phyloP scores from a whole-genome alignment of 1,284 basidiomycete genomes.

The Apiotrichum laibachii region DNA sequence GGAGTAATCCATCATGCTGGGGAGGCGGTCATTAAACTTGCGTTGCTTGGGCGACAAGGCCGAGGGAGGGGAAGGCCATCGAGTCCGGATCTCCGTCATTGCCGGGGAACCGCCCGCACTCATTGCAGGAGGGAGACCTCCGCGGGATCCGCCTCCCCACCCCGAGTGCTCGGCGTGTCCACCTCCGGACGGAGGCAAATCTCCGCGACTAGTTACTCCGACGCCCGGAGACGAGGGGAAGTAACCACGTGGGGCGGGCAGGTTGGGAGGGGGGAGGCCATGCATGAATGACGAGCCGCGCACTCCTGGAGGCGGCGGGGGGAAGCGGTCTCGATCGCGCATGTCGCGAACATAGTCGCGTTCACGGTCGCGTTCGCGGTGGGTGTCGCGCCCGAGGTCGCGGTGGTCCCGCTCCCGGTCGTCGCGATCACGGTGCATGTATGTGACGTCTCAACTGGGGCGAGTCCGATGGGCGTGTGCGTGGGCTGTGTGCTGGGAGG shows the following conservation, averaged over 20 bases:
- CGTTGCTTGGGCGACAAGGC: background rate
- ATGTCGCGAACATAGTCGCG: conserved; percentile 11
- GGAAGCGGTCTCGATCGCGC: conserved; percentile 9
- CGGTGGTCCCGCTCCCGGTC: conserved; percentile 15
- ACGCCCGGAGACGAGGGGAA: conserved; percentile 1
- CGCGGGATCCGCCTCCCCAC: background rate
- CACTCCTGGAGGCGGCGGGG: conserved; percentile 4
- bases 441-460: background rate
- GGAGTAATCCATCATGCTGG: background rate
- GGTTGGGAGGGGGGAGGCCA: conserved; percentile 22
- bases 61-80: background rate
- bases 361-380: conserved; percentile 8
- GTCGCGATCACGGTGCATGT: conserved; percentile 11
- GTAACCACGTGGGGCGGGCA: background rate
- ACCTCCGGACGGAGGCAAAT: background rate
- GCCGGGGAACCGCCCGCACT: background rate
- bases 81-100: background rate
- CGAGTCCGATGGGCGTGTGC: background rate
- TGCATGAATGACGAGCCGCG: conserved; percentile 19
- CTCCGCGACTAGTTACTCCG: background rate
- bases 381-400: conserved; percentile 12
- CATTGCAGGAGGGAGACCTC: background rate
- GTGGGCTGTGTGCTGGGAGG: too few species aligned
- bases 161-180: background rate
- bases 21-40: background rate